Evolutionary conservation across 2,329 filamentous ascomycete species (phyloP), one percentile per base, ranked within the genome.

Genomic region (Trichophyton benhamiae): DNA sequence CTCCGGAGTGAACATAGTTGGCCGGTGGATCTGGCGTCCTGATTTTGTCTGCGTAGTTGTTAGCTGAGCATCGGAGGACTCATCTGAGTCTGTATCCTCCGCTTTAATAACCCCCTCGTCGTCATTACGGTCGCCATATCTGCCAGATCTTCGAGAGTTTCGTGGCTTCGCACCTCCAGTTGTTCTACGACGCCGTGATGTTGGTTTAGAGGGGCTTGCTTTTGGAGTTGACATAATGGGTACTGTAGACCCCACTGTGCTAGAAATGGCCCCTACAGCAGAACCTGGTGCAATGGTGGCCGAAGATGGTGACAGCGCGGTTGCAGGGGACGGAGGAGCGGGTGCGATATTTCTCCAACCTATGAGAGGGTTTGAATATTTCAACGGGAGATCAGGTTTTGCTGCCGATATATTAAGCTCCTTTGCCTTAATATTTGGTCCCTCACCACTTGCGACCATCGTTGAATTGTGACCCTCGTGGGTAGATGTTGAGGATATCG

Each of bases 31-130:
- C 62, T 86, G 83, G 64, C 88, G 82, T 42, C 88, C 88, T 20
- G 87, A 91, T 69, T 89, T 88, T 8, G 88, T 91, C 69, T 82
- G 85, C 33, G 84, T 88, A 2, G 82, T 80, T 17, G 82, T 76
- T 20, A 80, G 79, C 7, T 81, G 81, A 64, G 82, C 78, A 57
- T 78, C 72, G 42, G 74, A 74, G 9, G 75, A 75, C 2, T 75
- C 73, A 63, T 74, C 71, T 3, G 73, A 74, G 63, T 68, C 71
- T n/a, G 72, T 70, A 59, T 73, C 68, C n/a, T 66, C 70, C 3
- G 72, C 71, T 64, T 67, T 69, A 60, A 72, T 70, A 52, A 72
- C 64, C 22, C 67, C 68, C 48, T 74, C 71, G 15, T 67, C 69
- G 48, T 73, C 71, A 44, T 71, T 70, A 52, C n/a, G 41, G 20